Evolutionary conservation across 2,329 filamentous ascomycete species (phyloP), one percentile per base, ranked within the genome.

Genomic region (Aspergillus pseudoterreus): DNA sequence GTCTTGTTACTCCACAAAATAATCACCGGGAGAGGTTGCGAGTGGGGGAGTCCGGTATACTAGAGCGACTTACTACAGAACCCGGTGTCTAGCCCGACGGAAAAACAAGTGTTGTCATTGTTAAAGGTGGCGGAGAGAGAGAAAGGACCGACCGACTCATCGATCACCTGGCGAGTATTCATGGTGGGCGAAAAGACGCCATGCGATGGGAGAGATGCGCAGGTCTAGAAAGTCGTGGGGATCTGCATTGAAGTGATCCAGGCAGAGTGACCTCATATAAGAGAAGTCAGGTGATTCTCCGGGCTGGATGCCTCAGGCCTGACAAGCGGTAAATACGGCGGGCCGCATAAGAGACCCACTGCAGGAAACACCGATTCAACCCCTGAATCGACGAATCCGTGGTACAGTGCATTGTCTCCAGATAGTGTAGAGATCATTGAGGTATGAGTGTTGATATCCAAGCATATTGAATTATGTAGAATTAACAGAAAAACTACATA

Each of bases 91-190:
- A 96, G 78, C 8, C 90, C 94, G 27, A 95, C 88, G 22, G 90
- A 83, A 71, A 97, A 97, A 65, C 87, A 92, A 61, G 84, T 92
- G 58, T 83, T 83, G 68, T 94, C 89, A 63, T 84, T 81, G 67
- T 96, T 97, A 76, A 96, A 96, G 8, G 88, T 84, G 43, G 87
- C 84, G 12, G 90, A 95, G 35, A 96, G 81, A 10, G 91, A 92
- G 54, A 85, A 82, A 4, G 88, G 86, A 49, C 85, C 83, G 41
- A 80, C 81, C 15, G 88, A 84, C 46, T 84, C 83, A 75, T 95
- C 90, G 65, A 97, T 90, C 51, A 88, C 83, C 47, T 87, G 88
- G 53, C 92, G 82, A 41, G 91, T 95, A 70, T 97, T 94, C 94
- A 97, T 99, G 48, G 55, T 76, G 24, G 43, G 6, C 27, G 32